Conservation (phyloP, 1,284 basidiomycete species). For the Cronartium quercuum region DNA sequence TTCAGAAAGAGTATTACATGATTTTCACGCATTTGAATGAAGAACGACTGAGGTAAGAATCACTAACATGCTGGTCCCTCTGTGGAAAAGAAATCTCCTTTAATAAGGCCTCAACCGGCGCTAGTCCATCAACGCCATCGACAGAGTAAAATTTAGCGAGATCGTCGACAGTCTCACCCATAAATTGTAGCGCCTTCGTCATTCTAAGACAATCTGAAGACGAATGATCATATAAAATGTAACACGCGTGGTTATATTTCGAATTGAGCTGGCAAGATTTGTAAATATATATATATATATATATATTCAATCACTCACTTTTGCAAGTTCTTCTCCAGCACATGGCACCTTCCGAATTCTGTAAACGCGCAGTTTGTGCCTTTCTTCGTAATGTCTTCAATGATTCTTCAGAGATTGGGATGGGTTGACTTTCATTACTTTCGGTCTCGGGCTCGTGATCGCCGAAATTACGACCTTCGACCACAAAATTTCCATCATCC, state of each 20-base stretch:
- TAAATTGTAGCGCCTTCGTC: constrained; percentile 13
- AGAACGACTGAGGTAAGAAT: neutral
- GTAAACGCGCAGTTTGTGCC: neutral
- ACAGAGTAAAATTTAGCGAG: constrained; percentile 6
- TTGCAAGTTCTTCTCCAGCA: constrained; percentile 32
- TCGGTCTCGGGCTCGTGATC: neutral
- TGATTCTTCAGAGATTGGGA: neutral
- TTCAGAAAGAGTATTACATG: too few species aligned
- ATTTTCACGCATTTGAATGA: neutral
- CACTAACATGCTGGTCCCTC: constrained; percentile 10
- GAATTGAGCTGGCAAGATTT: neutral
- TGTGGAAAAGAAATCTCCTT: constrained; percentile 24
- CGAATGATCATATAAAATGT: too few species aligned
- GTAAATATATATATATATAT: neutral
- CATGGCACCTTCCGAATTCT: constrained; percentile 22
- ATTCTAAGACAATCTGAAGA: constrained; percentile 13
- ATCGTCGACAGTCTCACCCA: constrained; percentile 10
- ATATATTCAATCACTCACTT: neutral
- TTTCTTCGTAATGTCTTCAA: neutral
- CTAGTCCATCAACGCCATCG: neutral
- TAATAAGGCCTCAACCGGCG: constrained; percentile 14
- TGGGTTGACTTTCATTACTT: neutral
- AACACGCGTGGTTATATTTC: neutral
- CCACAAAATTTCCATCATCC: neutral
- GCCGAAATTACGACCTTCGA: neutral